Conservation (phyloP, 1,284 basidiomycete species). For the Calocybe gambosa region DNA sequence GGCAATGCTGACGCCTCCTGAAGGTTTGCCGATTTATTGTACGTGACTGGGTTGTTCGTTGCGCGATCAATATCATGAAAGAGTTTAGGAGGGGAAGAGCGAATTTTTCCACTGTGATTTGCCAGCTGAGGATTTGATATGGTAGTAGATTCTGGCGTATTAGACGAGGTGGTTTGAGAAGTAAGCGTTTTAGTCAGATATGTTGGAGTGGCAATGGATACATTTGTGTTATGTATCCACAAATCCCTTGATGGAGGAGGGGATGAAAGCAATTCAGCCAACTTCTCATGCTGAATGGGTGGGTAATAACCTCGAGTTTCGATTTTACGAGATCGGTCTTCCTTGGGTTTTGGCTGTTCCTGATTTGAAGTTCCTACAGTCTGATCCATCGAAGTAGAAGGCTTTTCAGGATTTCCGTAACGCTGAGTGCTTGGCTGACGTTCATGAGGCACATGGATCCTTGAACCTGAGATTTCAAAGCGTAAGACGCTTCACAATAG, state of each 20-base stretch:
- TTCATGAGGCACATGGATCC: background rate
- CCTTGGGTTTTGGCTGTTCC: background rate
- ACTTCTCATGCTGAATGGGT: conserved; percentile 25
- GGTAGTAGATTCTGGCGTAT: background rate
- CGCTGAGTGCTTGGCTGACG: background rate
- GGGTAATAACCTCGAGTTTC: conserved; percentile 6
- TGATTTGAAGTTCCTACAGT: background rate
- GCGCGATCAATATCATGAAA: conserved; percentile 1
- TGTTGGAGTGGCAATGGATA: background rate
- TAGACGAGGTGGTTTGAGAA: background rate
- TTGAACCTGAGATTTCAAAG: background rate
- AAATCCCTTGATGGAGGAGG: conserved; percentile 6
- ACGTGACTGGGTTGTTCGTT: background rate
- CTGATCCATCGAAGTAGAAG: background rate
- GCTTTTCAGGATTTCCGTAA: background rate
- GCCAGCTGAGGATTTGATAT: background rate
- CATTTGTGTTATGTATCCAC: background rate
- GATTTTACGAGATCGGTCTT: background rate
- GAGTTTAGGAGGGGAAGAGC: conserved; percentile 3
- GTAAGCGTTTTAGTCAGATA: background rate
- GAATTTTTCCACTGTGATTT: background rate
- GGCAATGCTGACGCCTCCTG: background rate
- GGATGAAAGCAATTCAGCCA: conserved; percentile 31
- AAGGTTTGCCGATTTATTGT: background rate
- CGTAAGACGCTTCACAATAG: background rate